A percentile compares a stretch with the other conserved stretches of the same genome.
Evolutionary conservation across 257 asterid genomes (phyloP).

Genomic region (Avicennia marina): DNA sequence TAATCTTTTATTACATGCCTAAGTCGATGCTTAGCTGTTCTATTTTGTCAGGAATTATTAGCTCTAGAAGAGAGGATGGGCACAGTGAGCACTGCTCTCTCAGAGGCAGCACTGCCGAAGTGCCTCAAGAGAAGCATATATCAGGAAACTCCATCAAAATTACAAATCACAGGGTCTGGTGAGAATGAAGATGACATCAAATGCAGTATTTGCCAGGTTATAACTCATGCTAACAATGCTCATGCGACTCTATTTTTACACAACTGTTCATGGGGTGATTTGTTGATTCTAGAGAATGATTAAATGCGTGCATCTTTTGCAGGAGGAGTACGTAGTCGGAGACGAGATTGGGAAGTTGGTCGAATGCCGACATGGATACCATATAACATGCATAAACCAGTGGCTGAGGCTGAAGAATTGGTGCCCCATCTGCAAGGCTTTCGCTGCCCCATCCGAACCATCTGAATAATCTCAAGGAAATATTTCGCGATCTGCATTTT

Average conservation of each 20-base stretch:
- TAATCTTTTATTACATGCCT: neutral
- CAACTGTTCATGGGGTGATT: neutral
- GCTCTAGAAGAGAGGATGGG: conserved; percentile 96
- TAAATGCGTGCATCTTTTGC: conserved; percentile 16
- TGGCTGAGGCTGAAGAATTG: conserved; percentile 85
- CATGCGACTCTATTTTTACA: neutral
- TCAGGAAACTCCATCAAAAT: conserved; percentile 25
- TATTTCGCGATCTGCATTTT: neutral
- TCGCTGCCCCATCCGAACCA: conserved; percentile 31
- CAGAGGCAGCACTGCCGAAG: conserved; percentile 69
- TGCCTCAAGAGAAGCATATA: conserved; percentile 53
- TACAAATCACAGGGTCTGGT: conserved; percentile 19
- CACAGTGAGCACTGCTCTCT: conserved; percentile 77
- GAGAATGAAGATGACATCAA: conserved; percentile 50
- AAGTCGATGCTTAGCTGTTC: too few relatives aligned
- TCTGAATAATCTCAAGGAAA: neutral
- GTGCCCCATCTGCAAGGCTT: conserved; percentile 92
- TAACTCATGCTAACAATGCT: neutral
- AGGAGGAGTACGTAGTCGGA: conserved; percentile 72
- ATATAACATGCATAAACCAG: conserved; percentile 49
- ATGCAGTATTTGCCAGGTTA: conserved; percentile 93
- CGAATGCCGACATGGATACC: conserved; percentile 72
- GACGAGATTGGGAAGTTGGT: conserved; percentile 70
- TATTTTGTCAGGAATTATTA: conserved; percentile 64
- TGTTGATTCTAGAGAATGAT: neutral